Conservation (phyloP, 805 yeast species). For the Wickerhamomyces rabaulensis region DNA sequence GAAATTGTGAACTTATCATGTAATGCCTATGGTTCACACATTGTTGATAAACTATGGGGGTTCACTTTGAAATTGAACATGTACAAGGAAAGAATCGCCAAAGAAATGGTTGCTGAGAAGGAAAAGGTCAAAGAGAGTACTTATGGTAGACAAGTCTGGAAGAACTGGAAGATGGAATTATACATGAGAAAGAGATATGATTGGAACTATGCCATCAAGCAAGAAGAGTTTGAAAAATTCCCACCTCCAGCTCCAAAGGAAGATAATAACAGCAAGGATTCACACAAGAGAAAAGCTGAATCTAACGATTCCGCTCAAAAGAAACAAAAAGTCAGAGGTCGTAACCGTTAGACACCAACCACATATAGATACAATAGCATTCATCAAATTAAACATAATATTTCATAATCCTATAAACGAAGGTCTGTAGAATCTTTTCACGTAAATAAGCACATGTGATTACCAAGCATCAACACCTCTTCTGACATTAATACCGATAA, state of each 20-base stretch:
- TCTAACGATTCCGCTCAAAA: conserved; percentile 6
- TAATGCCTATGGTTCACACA: conserved; percentile 87
- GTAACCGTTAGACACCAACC: conserved; percentile 18
- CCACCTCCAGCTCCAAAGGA: conserved; percentile 31
- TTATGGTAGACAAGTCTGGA: conserved; percentile 92
- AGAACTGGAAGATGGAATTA: conserved; percentile 86
- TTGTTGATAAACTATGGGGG: conserved; percentile 78
- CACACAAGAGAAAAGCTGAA: conserved; percentile 12
- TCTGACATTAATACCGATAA: conserved; percentile 56
- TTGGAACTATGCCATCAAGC: conserved; percentile 68
- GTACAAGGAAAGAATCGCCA: conserved; percentile 83
- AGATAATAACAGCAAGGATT: background rate
- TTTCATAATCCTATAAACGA: background rate
- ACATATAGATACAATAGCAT: background rate
- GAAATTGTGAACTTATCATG: conserved; percentile 60
- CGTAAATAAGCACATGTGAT: conserved; percentile 4
- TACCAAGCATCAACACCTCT: conserved; percentile 49
- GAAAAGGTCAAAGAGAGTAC: conserved; percentile 74
- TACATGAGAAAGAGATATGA: conserved; percentile 69
- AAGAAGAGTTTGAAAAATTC: conserved; percentile 39
- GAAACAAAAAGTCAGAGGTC: conserved; percentile 25
- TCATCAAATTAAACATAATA: background rate
- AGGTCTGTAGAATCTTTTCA: background rate
- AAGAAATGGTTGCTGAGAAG: conserved; percentile 51
- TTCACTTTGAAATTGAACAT: conserved; percentile 73